Base-by-base conservation (phyloP, 306 rosid genomes). In the Gastrolobium bilobum region DNA sequence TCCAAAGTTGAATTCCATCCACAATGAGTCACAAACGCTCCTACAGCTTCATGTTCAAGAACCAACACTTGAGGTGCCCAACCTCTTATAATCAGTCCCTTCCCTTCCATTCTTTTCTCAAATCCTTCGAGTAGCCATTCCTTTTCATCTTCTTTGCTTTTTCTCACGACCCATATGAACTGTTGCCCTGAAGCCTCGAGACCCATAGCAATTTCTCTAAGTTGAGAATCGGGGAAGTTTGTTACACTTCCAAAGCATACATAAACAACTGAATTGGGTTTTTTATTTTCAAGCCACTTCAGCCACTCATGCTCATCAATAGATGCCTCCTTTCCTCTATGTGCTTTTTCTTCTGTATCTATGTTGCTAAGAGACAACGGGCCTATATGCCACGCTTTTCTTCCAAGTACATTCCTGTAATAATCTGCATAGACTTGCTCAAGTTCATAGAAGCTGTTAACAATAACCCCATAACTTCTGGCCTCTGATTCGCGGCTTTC, bases 341-440 rank as follows among this genome's bases (percentile, higher is more conserved):
- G 10, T 7, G 35, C 10, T 67, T 77, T 64, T 0, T 61, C 82
- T 1, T 62, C 42, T 0, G 1, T 7, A 0, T 66, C 29, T 8
- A 33, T 51, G 0, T 59, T 76, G 38, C 78, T 64, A 13, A 86
- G 30, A 46, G 85, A 91, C 4, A 91, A 39, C 0, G 97, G 97
- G 5, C 97, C 97, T 7, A 89, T 78, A 10, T 83, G 92, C 92
- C 97, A 91, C 5, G 85, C 84, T 61, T 37, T 88, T 50, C 79
- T 77, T 43, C 88, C 86, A 5, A 86, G 11, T 4, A 4, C 33
- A 0, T 72, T 40, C 26, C 31, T 10, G 3, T 40, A 72, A 40
- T 37, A 33, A 79, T 79, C 76, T 57, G 60, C 75, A 67, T 78
- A 78, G 4, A 2, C 76, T 4, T 54, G 10, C 13, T 78, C 82